Base-by-base conservation (phyloP, 495 filamentous ascomycete species). In the Aspergillus asperescens region DNA sequence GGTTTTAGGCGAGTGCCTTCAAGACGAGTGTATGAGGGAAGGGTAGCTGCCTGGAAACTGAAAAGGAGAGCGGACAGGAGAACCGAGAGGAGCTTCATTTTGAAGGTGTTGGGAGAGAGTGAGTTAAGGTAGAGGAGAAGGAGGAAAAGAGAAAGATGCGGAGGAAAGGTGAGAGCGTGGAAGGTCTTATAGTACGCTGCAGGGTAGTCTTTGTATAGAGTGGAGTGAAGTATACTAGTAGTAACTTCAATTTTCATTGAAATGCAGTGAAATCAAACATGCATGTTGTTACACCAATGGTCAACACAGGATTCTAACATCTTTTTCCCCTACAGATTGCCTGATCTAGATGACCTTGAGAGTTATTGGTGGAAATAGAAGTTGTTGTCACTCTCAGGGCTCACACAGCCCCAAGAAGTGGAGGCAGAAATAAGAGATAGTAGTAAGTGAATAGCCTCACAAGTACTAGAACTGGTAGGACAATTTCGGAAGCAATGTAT, bases 191-290 rank as follows among this genome's bases (percentile, higher is more conserved):
- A 16, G 2, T 15, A 12, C 10, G 5, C 10, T 3, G 32, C n/a
- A 16, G 32, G 13, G 13, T 3, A 35, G 32, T 4, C n/a, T n/a
- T 31, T 35, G 32, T 35, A 35, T 35, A 35, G 32, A 15, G 32
- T 7, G 4, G 13, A 35, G 32, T 35, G 39, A 42, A 42, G 19
- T 22, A 42, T 25, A n/a, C n/a, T n/a, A n/a, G n/a, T n/a, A n/a
- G n/a, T n/a, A 20, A 46, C 27, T 38, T 31, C 31, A 35, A 12
- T 35, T 53, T n/a, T 28, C 45, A 20, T 47, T 28, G 43, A 54
- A 24, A 38, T 24, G 32, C 52, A 48, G 52, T 47, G 27, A 37
- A 34, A 54, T 47, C 52, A 48, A 54, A 54, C 52, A 41, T 48
- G 24, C 34, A 41, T 27, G 28, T 25, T 22, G 52, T 54, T 16